phyloP scores from a whole-genome alignment of 176 grass and related monocot species.

The Stipa capillata region DNA sequence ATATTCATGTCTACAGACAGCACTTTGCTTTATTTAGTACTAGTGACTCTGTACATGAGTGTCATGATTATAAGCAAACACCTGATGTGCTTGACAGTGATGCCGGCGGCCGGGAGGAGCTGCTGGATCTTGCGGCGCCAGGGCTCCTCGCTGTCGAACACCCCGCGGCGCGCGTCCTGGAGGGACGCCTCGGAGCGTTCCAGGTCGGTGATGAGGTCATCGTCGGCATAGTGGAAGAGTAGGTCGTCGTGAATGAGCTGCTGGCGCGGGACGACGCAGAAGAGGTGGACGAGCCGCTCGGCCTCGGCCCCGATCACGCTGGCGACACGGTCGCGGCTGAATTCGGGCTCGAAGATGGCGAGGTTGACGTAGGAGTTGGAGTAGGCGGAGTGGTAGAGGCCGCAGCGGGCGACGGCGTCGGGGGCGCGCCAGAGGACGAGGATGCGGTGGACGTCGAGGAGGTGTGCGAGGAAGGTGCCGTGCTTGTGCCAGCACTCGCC shows the following conservation, averaged over 20 bases:
- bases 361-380: slow-evolving; percentile 97
- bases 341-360: slow-evolving; percentile 73
- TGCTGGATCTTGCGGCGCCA: slow-evolving; percentile 60
- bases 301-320: slow-evolving; percentile 34
- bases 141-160: slow-evolving; percentile 26
- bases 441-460: slow-evolving; percentile 58
- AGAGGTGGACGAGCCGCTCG: slow-evolving; percentile 86
- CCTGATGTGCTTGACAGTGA: slow-evolving; percentile 59
- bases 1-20: too few relatives aligned
- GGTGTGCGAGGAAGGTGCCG: slow-evolving; percentile 84
- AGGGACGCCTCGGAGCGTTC: slow-evolving; percentile 31
- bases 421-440: slow-evolving; percentile 59
- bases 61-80: too few relatives aligned
- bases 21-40: too few relatives aligned
- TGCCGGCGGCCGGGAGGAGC: slow-evolving; percentile 48
- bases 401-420: slow-evolving; percentile 53
- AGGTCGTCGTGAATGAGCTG: slow-evolving; percentile 45
- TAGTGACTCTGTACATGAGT: too few relatives aligned
- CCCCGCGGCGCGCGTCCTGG: slow-evolving; percentile 18
- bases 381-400: slow-evolving; percentile 87
- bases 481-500: slow-evolving; percentile 99
- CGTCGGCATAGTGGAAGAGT: slow-evolving; percentile 39
- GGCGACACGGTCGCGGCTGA: slow-evolving; percentile 28
- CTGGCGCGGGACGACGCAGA: slow-evolving; percentile 80
- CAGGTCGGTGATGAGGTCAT: slow-evolving; percentile 40